phyloP scores from a whole-genome alignment of 2,329 filamentous ascomycete species.

The Neonectria magnoliae region DNA sequence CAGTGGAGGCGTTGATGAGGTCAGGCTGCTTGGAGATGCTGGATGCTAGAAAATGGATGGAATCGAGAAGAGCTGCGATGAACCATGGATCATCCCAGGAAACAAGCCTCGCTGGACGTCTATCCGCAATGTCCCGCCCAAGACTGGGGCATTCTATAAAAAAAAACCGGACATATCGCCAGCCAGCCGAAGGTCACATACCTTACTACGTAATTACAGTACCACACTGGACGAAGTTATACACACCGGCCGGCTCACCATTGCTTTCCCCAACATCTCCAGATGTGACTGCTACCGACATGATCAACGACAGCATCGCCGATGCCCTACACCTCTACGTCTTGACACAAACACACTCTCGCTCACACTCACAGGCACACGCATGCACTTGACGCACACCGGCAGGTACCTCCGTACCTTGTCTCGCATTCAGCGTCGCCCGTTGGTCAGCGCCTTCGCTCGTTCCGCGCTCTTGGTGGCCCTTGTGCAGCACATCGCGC shows the following conservation, averaged over 20 bases:
- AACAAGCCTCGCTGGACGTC: constrained; percentile 9
- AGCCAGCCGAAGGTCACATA: background rate
- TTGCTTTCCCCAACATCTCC: background rate
- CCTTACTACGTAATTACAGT: background rate
- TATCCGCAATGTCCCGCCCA: constrained; percentile 19
- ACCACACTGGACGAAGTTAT: constrained; percentile 18
- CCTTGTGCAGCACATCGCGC: constrained; percentile 31
- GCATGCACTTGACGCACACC: constrained; percentile 15
- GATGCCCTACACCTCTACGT: constrained; percentile 25
- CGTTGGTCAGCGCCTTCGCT: constrained; percentile 25
- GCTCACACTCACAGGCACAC: constrained; percentile 12
- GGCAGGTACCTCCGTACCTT: constrained; percentile 1
- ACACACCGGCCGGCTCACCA: background rate
- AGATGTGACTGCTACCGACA: background rate
- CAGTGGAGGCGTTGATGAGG: constrained; percentile 31
- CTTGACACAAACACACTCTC: constrained; percentile 17
- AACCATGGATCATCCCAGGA: constrained; percentile 33
- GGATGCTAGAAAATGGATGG: constrained; percentile 16
- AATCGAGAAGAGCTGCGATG: constrained; percentile 33
- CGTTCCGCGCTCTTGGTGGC: constrained; percentile 30
- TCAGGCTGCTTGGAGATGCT: constrained; percentile 26
- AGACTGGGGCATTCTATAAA: constrained; percentile 16
- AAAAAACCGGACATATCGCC: constrained; percentile 32
- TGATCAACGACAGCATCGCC: constrained; percentile 10
- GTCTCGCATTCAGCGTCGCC: constrained; percentile 12